Evolutionary conservation across 441 rosid species (phyloP).

Genomic region (Manihot esculenta): DNA sequence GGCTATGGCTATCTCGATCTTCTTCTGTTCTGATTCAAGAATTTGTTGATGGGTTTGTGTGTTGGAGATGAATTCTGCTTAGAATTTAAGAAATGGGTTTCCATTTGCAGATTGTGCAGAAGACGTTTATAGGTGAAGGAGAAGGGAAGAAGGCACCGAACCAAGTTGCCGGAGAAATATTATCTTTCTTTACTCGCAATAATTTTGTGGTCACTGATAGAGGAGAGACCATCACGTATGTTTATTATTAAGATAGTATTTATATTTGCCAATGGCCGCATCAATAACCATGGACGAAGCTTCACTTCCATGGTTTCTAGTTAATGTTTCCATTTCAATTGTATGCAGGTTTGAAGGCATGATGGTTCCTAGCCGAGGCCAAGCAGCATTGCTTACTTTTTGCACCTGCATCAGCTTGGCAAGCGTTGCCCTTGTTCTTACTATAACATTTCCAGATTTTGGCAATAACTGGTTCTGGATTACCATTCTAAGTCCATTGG

Average conservation of each 20-base stretch:
- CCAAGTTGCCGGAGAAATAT: conserved; percentile 79
- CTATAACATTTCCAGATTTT: conserved; percentile 70
- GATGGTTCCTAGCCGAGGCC: conserved; percentile 90
- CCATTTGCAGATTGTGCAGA: conserved; percentile 67
- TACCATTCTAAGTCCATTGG: conserved; percentile 66
- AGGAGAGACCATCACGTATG: conserved; percentile 95
- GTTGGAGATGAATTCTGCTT: too few relatives aligned
- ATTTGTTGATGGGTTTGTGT: not conserved
- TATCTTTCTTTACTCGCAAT: conserved; percentile 83
- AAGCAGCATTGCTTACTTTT: conserved; percentile 85
- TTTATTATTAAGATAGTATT: too few relatives aligned
- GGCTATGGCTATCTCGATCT: not conserved
- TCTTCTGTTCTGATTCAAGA: too few relatives aligned
- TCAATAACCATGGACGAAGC: not conserved
- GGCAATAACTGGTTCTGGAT: conserved; percentile 96
- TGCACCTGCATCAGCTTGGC: conserved; percentile 93
- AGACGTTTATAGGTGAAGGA: conserved; percentile 60
- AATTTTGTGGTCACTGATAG: conserved; percentile 71
- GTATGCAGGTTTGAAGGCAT: conserved; percentile 64
- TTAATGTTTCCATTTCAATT: not conserved
- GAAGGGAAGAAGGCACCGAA: conserved; percentile 58
- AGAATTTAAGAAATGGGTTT: not conserved
- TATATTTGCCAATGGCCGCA: too few relatives aligned
- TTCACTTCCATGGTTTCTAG: not conserved
- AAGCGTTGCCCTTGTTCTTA: conserved; percentile 79